These are phyloP conservation scores for Mycosphaerelloides madeirae DNA, from an alignment of 2,329 filamentous ascomycete genomes.

Conservation along the genomic window DNA sequence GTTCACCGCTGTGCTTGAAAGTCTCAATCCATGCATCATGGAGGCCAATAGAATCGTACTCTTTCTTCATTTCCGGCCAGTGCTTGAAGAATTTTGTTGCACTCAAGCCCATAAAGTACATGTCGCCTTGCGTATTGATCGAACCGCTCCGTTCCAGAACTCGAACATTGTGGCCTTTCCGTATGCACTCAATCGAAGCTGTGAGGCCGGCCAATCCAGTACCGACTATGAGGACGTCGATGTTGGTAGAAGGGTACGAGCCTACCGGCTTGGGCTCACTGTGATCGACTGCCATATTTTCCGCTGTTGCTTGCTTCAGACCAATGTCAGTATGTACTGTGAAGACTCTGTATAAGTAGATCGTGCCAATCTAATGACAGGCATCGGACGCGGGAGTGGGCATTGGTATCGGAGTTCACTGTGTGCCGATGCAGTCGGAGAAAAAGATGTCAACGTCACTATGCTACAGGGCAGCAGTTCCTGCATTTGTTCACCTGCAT, in stretches of 20 bases:
- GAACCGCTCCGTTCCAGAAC: constrained; percentile 17
- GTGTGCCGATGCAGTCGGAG: too few species aligned
- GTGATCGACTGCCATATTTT: neutral
- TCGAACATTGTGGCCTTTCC: constrained; percentile 25
- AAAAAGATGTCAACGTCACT: too few species aligned
- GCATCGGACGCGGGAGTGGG: too few species aligned
- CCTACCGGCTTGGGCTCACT: constrained; percentile 45
- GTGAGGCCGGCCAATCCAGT: constrained; percentile 23
- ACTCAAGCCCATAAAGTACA: constrained; percentile 57
- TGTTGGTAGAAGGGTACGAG: constrained; percentile 38
- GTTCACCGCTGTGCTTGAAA: constrained; percentile 19
- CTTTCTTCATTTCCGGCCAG: constrained; percentile 49
- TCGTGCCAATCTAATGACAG: too few species aligned
- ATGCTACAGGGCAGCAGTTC: too few species aligned
- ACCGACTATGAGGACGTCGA: constrained; percentile 23
- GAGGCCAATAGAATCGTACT: constrained; percentile 14
- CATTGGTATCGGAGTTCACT: too few species aligned
- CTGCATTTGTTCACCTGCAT: too few species aligned
- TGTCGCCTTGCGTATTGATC: constrained; percentile 47
- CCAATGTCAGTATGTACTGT: too few species aligned
- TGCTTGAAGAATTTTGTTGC: constrained; percentile 53
- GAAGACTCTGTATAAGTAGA: too few species aligned
- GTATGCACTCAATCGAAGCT: constrained; percentile 22
- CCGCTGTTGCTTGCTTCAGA: too few species aligned
- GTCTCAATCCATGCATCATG: constrained; percentile 15